These are phyloP conservation scores for Ulota crispa DNA, from an alignment of 225 moss, liverwort and hornwort species.

Conservation along the genomic window DNA sequence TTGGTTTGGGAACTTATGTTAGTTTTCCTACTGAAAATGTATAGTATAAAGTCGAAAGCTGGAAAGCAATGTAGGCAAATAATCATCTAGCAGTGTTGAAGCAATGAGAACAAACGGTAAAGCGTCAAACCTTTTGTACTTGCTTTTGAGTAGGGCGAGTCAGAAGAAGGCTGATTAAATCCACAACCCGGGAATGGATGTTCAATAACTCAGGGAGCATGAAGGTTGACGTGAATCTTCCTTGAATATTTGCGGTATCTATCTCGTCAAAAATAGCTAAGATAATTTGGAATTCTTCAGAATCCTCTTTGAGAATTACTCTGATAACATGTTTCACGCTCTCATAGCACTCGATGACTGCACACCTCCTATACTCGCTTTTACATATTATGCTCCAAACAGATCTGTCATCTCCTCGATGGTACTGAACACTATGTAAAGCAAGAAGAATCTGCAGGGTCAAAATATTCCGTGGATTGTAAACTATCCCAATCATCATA, in stretches of 20 bases:
- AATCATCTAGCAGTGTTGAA: constrained; percentile 6
- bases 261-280: constrained; percentile 76
- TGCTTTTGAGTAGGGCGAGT: constrained; percentile 54
- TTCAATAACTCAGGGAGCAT: constrained; percentile 59
- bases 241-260: constrained; percentile 53
- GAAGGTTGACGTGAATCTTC: constrained; percentile 69
- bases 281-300: constrained; percentile 60
- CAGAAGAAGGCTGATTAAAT: constrained; percentile 62
- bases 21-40: neutral
- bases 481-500: neutral
- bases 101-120: neutral
- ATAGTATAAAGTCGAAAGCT: neutral
- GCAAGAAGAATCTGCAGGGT: constrained; percentile 76
- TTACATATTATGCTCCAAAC: constrained; percentile 72
- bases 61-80: neutral
- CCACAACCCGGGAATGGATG: constrained; percentile 60
- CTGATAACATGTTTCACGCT: constrained; percentile 70
- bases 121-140: constrained; percentile 38
- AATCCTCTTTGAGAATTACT: constrained; percentile 52
- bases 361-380: constrained; percentile 87
- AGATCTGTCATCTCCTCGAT: constrained; percentile 66
- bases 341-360: constrained; percentile 80
- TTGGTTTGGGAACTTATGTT: neutral
- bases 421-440: constrained; percentile 57
- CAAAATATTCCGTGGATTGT: neutral